Percentiles rank a stretch among this genome's conserved stretches.
phyloP scores from a whole-genome alignment of 805 yeast species.

The Schwanniomyces sp. region DNA sequence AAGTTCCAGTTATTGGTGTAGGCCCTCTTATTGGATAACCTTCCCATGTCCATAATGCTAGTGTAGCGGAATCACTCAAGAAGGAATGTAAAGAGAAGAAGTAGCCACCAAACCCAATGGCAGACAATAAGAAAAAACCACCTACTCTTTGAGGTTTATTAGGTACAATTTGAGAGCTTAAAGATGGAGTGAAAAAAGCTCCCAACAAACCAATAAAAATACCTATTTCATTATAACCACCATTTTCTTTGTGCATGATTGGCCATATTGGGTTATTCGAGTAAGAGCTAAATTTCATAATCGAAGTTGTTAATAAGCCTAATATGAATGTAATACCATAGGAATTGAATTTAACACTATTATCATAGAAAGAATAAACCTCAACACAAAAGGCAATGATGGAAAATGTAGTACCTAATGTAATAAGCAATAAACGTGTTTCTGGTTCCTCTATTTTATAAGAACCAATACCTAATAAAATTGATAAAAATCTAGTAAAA shows the following conservation, averaged over 20 bases:
- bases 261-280: slow-evolving; percentile 98
- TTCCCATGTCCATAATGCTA: slow-evolving; percentile 95
- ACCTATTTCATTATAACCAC: slow-evolving; percentile 81
- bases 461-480: slow-evolving; percentile 72
- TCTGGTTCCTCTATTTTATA: slow-evolving; percentile 70
- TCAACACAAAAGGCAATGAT: slow-evolving; percentile 60
- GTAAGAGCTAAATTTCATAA: slow-evolving; percentile 70
- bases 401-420: slow-evolving; percentile 66
- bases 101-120: slow-evolving; percentile 74
- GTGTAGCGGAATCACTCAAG: slow-evolving; percentile 79
- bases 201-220: slow-evolving; percentile 59
- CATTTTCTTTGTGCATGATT: slow-evolving; percentile 78
- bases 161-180: slow-evolving; percentile 14
- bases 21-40: slow-evolving; percentile 91
- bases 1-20: slow-evolving; percentile 82
- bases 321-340: slow-evolving; percentile 58
- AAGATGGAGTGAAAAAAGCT: slow-evolving; percentile 59
- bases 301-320: slow-evolving; percentile 74
- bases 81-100: slow-evolving; percentile 71
- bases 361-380: slow-evolving; percentile 32
- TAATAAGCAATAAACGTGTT: slow-evolving; percentile 60
- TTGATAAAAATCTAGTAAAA: slow-evolving; percentile 53
- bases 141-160: slow-evolving; percentile 18
- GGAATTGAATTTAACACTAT: slow-evolving; percentile 35
- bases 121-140: slow-evolving; percentile 51